Conservation (phyloP, 345 rosid species). For the Euphorbia pulcherrima region DNA sequence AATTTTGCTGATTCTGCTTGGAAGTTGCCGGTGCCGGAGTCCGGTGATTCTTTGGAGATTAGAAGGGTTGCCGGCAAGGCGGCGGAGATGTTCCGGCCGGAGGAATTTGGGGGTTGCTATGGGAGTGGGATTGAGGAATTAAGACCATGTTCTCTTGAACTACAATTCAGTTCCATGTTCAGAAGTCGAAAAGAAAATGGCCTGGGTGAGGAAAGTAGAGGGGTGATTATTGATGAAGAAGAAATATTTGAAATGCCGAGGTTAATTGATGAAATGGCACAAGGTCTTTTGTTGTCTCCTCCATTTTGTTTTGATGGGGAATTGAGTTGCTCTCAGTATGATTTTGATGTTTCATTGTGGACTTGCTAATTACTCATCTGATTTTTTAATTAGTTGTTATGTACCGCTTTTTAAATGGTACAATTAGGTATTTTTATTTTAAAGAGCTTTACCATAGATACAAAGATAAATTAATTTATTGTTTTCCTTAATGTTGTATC, state of each 20-base stretch:
- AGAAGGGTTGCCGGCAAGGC: slow-evolving; percentile 48
- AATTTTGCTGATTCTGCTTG: slow-evolving; percentile 69
- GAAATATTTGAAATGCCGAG: slow-evolving; percentile 42
- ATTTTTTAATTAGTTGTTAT: neutral
- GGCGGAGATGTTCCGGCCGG: slow-evolving; percentile 46
- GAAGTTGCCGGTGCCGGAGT: slow-evolving; percentile 52
- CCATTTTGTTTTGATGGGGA: slow-evolving; percentile 28
- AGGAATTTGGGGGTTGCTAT: slow-evolving; percentile 14
- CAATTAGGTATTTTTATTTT: too few relatives aligned
- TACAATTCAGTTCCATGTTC: too few relatives aligned
- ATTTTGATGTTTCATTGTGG: neutral
- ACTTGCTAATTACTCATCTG: neutral
- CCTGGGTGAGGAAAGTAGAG: slow-evolving; percentile 5
- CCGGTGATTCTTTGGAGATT: slow-evolving; percentile 39
- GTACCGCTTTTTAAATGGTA: too few relatives aligned
- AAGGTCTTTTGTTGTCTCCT: slow-evolving; percentile 62
- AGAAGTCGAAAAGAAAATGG: slow-evolving; percentile 4
- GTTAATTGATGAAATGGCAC: slow-evolving; percentile 51
- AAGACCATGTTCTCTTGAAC: too few relatives aligned
- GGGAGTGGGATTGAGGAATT: slow-evolving; percentile 10
- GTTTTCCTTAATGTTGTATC: too few relatives aligned
- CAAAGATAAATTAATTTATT: too few relatives aligned
- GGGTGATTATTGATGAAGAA: slow-evolving; percentile 35
- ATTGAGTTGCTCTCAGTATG: slow-evolving; percentile 9
- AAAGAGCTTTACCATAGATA: too few relatives aligned